Evolutionary conservation across 2,329 filamentous ascomycete species (phyloP).

Genomic region (Blumeriella jaapii): DNA sequence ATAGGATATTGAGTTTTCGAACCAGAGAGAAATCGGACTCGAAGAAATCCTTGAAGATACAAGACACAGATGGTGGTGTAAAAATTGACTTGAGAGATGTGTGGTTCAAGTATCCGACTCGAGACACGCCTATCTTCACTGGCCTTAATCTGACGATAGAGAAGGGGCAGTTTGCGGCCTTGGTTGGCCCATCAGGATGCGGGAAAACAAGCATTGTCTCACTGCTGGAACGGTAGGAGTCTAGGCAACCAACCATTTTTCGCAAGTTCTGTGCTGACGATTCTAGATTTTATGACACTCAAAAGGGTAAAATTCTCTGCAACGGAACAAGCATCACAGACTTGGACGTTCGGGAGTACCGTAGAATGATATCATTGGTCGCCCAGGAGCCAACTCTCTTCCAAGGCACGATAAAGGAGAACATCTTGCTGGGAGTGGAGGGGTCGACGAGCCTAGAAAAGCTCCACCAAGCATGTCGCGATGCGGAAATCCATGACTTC

Average conservation of each 20-base stretch:
- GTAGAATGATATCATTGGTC: constrained; percentile 55
- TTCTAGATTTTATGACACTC: constrained; percentile 55
- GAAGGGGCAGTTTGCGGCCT: constrained; percentile 57
- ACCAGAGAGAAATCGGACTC: constrained; percentile 1
- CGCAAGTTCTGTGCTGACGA: neutral
- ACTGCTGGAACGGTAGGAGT: constrained; percentile 40
- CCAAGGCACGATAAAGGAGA: constrained; percentile 55
- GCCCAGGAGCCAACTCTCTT: constrained; percentile 60
- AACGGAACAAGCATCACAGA: constrained; percentile 48
- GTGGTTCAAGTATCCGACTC: constrained; percentile 49
- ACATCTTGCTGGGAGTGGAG: constrained; percentile 53
- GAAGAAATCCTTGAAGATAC: constrained; percentile 11
- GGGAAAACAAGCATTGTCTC: constrained; percentile 64
- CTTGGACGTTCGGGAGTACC: constrained; percentile 50
- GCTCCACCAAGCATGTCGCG: constrained; percentile 35
- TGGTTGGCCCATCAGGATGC: constrained; percentile 55
- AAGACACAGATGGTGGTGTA: constrained; percentile 32
- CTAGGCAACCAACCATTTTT: neutral
- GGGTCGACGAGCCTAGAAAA: constrained; percentile 29
- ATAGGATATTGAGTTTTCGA: constrained; percentile 40
- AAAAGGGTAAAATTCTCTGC: constrained; percentile 51
- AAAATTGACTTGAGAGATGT: constrained; percentile 45
- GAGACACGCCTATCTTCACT: constrained; percentile 44
- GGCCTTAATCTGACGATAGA: constrained; percentile 47
- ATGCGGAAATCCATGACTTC: constrained; percentile 42